phyloP scores from a whole-genome alignment of 352 stramenopile species.

The Phytopythium helicoides region DNA sequence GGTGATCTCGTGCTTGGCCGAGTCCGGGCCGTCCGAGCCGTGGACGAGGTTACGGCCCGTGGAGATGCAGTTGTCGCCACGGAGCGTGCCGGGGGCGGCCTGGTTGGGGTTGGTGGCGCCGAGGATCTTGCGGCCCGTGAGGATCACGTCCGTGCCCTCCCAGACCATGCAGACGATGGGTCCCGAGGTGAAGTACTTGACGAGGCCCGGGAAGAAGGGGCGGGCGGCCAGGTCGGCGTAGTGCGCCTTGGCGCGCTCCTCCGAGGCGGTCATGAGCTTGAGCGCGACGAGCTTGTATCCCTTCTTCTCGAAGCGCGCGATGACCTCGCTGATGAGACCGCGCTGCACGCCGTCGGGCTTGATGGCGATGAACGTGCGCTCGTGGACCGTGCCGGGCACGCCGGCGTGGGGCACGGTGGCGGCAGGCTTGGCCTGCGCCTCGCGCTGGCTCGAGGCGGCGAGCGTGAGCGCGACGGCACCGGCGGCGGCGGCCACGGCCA shows the following conservation, averaged over 20 bases:
- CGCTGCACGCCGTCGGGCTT: constrained; percentile 95
- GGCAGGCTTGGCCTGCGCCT: constrained; percentile 44
- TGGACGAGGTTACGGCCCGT: constrained; percentile 93
- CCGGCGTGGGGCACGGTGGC: constrained; percentile 59
- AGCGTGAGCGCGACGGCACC: constrained; percentile 46
- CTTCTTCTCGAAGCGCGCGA: constrained; percentile 95
- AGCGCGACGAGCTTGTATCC: constrained; percentile 95
- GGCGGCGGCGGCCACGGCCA: constrained; percentile 30
- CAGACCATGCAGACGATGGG: constrained; percentile 96
- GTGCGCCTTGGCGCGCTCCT: constrained; percentile 89
- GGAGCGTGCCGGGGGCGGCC: constrained; percentile 92
- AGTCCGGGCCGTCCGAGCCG: constrained; percentile 91
- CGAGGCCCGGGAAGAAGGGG: constrained; percentile 91
- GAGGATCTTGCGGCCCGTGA: constrained; percentile 94
- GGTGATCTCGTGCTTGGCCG: constrained; percentile 90
- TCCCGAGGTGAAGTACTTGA: constrained; percentile 91
- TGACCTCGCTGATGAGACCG: constrained; percentile 93
- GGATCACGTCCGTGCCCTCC: constrained; percentile 93
- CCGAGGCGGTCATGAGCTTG: constrained; percentile 93
- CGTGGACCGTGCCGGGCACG: constrained; percentile 89
- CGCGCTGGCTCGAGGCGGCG: constrained; percentile 35
- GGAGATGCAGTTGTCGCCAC: constrained; percentile 93
- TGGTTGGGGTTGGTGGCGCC: constrained; percentile 94
- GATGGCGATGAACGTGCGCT: constrained; percentile 95
- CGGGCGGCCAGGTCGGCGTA: constrained; percentile 93